A percentile compares a stretch with the other conserved stretches of the same genome.
phyloP scores from a whole-genome alignment of 139 green algal species.

The Trebouxia sp. region DNA sequence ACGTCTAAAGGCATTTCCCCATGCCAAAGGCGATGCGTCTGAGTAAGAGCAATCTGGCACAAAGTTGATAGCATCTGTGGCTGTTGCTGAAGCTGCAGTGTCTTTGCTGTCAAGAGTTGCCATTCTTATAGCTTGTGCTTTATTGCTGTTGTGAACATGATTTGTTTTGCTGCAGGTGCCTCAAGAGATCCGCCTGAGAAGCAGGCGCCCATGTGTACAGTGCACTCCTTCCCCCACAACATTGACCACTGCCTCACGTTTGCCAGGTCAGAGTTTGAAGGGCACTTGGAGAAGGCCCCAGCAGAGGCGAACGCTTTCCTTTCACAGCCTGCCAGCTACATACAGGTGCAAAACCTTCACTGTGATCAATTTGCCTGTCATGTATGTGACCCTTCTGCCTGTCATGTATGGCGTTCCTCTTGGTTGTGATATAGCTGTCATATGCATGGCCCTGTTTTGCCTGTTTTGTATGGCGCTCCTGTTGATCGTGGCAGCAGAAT shows the following conservation, averaged over 20 bases:
- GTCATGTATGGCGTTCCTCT: not conserved
- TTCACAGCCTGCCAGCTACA: slow-evolving; percentile 78
- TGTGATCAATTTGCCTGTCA: no score
- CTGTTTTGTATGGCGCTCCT: no score
- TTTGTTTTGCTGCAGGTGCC: slow-evolving; percentile 49
- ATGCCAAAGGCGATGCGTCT: no score
- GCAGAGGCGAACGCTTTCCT: slow-evolving; percentile 92
- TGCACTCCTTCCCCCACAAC: slow-evolving; percentile 99
- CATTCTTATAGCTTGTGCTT: no score
- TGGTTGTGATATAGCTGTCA: not conserved
- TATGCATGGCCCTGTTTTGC: no score
- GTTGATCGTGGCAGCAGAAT: no score
- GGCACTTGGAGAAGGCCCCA: slow-evolving; percentile 88
- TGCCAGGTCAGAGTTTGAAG: slow-evolving; percentile 96
- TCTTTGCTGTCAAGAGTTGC: no score
- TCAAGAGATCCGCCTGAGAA: slow-evolving; percentile 91
- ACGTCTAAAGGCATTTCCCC: no score
- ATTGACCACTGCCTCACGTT: slow-evolving; percentile 97
- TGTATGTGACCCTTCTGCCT: not conserved
- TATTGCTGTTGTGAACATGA: not conserved
- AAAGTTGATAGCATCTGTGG: no score
- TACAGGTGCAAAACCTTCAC: no score
- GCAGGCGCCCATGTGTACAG: slow-evolving; percentile 98
- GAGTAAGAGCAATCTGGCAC: no score
- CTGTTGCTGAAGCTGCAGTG: no score